Evolutionary conservation across 108 stramenopile species (phyloP), one percentile per base, ranked within the genome.

Genomic region (Nitzschia inconspicua): DNA sequence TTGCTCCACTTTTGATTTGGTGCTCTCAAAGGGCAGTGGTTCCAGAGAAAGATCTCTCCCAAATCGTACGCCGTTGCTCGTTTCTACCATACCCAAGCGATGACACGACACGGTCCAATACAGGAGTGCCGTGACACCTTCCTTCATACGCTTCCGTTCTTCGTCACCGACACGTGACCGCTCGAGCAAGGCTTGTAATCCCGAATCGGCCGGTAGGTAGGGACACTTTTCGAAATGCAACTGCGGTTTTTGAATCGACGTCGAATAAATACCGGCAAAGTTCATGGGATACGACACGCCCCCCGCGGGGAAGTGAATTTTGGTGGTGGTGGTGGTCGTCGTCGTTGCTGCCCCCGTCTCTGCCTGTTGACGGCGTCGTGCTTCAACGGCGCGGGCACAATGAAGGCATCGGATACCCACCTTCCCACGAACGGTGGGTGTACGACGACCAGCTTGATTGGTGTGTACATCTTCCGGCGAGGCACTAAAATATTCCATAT

Each of bases 341-440:
- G 22, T 2, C 13, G 39, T 57, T 44, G 19, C 28, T n/a, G n/a
- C n/a, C n/a, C n/a, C n/a, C n/a, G n/a, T n/a, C n/a, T n/a, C n/a
- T n/a, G n/a, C n/a, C n/a, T n/a, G n/a, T 26, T 16, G 27, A 18
- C 32, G 28, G 13, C 11, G 59, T 40, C 1, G 22, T 24, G 52
- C 32, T 20, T 37, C 24, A 8, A 66, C 30, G 2, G 43, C 60
- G 27, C 60, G 28, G 44, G 80, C 80, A 50, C 82, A 83, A 57
- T 83, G 78, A 20, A 83, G 50, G 49, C 82, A 83, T 24, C 82
- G 64, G n/a, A 83, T 57, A 3, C 82, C 82, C 10, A 83, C 72
- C 46, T 65, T 68, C 4, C 82, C 82, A 5, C 42, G 55, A 7
- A 72, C 72, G 19, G 61, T 60, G 7, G 72, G 51, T 22, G 47